Base-by-base conservation (phyloP, 768 basidiomycete genomes). In the Boletus subcaerulescens region DNA sequence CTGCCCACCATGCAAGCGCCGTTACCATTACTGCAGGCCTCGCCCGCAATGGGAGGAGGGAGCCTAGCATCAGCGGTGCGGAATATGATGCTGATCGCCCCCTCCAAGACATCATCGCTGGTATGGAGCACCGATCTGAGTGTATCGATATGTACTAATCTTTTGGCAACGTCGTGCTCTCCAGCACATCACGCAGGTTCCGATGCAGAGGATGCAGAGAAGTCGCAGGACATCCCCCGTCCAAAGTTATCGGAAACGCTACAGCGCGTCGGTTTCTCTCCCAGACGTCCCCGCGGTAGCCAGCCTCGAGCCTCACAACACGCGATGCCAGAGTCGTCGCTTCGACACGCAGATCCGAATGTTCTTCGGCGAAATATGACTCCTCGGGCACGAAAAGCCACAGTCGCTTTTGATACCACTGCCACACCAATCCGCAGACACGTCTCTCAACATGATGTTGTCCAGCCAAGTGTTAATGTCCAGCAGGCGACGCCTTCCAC, bases 61-160 rank as follows among this genome's bases (percentile, higher is more conserved):
- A 89, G 60, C 66, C 74, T 17, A 79, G 84, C 61, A 65, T 88
- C 48, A 89, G 85, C 67, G 89, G 85, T 38, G 86, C 86, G 40
- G 91, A 93, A 65, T 93, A 89, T 58, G 91, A 93, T 67, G 91
- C 91, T 4, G 91, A 93, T 33, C 77, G 91, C 20, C 88, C 89
- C 1, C 68, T 93, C 32, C 79, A 86, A 56, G 80, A 82, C 24
- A 87, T 93, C 67, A 80, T 92, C 50, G 82, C 80, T 29, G 82
- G 81, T 50, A 82, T 80, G 18, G 26, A 10, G 8, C n/a, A 18
- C 10, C 13, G 5, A 14, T 41, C 45, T 0, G 10, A 22, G 3
- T 12, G 0, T 11, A 18, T 48, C 3, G 6, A 36, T 24, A 14
- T 13, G 5, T 43, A 20, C 33, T 59, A 0, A 62, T 38, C 33